phyloP scores from a whole-genome alignment of 345 rosid species.

The Eucalyptus curtisii region DNA sequence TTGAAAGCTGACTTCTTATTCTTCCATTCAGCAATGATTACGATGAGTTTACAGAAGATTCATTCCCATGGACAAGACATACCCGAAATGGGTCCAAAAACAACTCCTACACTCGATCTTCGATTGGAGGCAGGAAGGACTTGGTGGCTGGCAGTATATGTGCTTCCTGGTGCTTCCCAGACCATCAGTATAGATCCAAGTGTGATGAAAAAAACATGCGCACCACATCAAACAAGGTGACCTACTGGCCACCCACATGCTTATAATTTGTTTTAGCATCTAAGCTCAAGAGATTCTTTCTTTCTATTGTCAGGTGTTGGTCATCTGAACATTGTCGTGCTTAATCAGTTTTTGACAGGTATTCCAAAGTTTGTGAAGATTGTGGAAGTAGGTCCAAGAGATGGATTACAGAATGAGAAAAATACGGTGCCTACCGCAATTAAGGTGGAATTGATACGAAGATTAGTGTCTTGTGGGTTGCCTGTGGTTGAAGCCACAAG shows the following conservation, averaged over 20 bases:
- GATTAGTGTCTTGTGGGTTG: constrained; percentile 45
- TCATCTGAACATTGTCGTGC: background rate
- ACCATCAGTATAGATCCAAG: constrained; percentile 28
- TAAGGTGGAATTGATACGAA: constrained; percentile 51
- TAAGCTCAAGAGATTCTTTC: background rate
- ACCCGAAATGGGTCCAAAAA: constrained; percentile 34
- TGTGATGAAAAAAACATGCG: constrained; percentile 22
- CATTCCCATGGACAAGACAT: constrained; percentile 77
- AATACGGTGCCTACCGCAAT: constrained; percentile 34
- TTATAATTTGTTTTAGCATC: background rate
- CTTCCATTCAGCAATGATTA: constrained; percentile 49
- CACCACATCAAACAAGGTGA: constrained; percentile 48
- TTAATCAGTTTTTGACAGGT: constrained; percentile 29
- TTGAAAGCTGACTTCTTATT: background rate
- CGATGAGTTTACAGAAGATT: constrained; percentile 35
- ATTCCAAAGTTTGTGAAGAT: constrained; percentile 56
- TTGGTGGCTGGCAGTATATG: constrained; percentile 18
- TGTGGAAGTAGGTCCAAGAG: constrained; percentile 77
- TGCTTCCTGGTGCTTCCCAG: constrained; percentile 32
- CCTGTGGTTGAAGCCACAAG: constrained; percentile 68
- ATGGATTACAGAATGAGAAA: constrained; percentile 67
- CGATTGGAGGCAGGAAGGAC: constrained; percentile 10
- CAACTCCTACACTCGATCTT: constrained; percentile 11
- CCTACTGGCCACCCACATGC: background rate
- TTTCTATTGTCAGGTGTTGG: background rate